Evolutionary conservation across 2,329 filamentous ascomycete genomes (phyloP), one percentile per base, ranked within the genome.

Genomic region (Volutella citrinella): DNA sequence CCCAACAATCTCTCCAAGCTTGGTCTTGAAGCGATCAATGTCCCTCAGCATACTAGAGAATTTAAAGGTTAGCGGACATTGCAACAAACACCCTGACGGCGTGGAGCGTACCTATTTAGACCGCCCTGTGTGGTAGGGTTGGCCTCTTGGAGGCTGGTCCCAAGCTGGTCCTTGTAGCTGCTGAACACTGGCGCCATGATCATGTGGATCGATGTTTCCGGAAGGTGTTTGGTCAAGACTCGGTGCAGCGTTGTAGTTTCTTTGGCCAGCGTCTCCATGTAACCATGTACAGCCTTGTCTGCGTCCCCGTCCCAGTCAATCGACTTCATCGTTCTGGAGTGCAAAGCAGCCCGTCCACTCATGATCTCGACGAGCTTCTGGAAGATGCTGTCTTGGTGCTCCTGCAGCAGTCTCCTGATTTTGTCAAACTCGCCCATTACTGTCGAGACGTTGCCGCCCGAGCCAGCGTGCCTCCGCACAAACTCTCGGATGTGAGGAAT

Each of bases 351-450:
- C 6, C 89, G 79, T 3, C 79, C 80, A 35, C 81, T 84, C 85
- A 96, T 94, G 32, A 96, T 95, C 46, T 95, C 88, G 13, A 95
- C 85, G 2, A 96, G 69, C 58, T 96, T 96, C 54, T 95, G 88
- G 57, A 93, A 88, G 40, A 96, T 95, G 42, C 78, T 89, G 43
- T 82, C 82, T 56, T 95, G 89, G 55, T 96, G 90, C 56, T 96
- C 90, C 55, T 95, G 87, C 48, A 86, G 82, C 8, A 90, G 66
- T 14, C 88, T 76, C 46, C 86, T 84, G 33, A 93, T 82, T 59
- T 87, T 91, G 66, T 96, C 90, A 51, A 95, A 95, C 46, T 95
- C 89, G 21, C 77, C 80, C 66, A 91, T 86, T 17, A 89, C 62
- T 13, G 68, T 60, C 3, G 77, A 71, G 17, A 72, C 70, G 13